These are phyloP conservation scores for Xylaria sp. DNA, from an alignment of 2,329 filamentous ascomycete genomes.

Conservation along the genomic window DNA sequence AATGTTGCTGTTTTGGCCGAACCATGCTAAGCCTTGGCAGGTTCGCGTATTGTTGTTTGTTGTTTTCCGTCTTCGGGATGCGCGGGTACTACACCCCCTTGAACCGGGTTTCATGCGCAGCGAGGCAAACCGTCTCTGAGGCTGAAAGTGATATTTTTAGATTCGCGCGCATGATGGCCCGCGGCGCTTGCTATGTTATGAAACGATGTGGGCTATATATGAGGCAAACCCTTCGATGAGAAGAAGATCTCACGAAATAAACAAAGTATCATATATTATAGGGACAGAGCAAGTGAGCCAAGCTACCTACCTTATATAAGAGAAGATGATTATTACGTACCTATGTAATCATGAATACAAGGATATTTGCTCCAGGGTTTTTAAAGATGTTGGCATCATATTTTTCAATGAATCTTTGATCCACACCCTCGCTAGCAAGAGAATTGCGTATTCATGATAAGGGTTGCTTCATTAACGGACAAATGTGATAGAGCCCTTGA, in stretches of 20 bases:
- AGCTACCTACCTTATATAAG: background rate
- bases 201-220: slow-evolving; percentile 7
- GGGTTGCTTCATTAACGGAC: too few species aligned
- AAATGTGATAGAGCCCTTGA: too few species aligned
- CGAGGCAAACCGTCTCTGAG: background rate
- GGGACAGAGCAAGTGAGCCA: background rate
- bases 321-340: background rate
- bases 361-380: too few species aligned
- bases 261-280: background rate
- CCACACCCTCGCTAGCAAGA: too few species aligned
- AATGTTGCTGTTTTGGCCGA: background rate
- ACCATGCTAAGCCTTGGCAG: background rate
- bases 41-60: background rate
- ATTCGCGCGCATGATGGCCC: slow-evolving; percentile 16
- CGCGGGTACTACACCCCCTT: background rate
- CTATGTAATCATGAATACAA: background rate
- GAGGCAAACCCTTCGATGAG: background rate
- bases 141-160: slow-evolving; percentile 31
- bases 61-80: background rate
- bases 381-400: too few species aligned
- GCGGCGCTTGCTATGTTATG: slow-evolving; percentile 18
- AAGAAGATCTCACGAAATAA: background rate
- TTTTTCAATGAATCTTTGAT: too few species aligned
- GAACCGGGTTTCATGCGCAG: background rate
- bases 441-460: too few species aligned